These are phyloP conservation scores for Gastrodia elata DNA, from an alignment of 106 monocot genomes.

Conservation along the genomic window DNA sequence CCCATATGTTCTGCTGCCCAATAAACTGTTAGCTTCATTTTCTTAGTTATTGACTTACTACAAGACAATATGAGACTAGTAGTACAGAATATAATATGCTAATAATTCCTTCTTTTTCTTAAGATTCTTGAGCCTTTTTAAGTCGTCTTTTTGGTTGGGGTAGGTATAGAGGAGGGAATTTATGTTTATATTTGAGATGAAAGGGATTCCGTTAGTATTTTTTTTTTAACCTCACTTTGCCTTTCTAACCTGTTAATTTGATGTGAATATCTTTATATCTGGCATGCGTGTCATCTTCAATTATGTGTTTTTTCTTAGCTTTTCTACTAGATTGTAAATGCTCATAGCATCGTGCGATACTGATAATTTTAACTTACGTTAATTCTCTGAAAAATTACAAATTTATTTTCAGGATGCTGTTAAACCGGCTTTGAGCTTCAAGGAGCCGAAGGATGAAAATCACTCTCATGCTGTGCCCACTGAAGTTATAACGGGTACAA, in stretches of 20 bases:
- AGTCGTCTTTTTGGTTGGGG: background rate
- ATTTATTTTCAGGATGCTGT: slow-evolving; percentile 18
- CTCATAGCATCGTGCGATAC: background rate
- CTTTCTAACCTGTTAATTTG: no score
- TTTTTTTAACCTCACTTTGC: no score
- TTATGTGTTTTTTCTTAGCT: no score
- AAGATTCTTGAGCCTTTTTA: background rate
- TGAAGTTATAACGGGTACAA: slow-evolving; percentile 12
- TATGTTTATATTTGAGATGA: background rate
- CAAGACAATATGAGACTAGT: background rate
- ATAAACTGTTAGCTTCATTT: no score
- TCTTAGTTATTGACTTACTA: background rate
- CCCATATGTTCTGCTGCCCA: background rate
- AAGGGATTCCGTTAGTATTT: no score
- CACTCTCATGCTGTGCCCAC: slow-evolving; percentile 13
- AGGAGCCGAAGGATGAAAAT: slow-evolving; percentile 32
- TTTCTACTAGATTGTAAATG: background rate
- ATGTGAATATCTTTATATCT: no score
- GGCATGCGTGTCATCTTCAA: no score
- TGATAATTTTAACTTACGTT: background rate
- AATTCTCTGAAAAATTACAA: background rate
- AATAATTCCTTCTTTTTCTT: background rate
- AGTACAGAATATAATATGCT: background rate
- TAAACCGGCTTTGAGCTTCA: slow-evolving; percentile 16
- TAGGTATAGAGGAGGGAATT: background rate